Base-by-base conservation (phyloP, 495 filamentous ascomycete genomes). In the Lepraria neglecta region DNA sequence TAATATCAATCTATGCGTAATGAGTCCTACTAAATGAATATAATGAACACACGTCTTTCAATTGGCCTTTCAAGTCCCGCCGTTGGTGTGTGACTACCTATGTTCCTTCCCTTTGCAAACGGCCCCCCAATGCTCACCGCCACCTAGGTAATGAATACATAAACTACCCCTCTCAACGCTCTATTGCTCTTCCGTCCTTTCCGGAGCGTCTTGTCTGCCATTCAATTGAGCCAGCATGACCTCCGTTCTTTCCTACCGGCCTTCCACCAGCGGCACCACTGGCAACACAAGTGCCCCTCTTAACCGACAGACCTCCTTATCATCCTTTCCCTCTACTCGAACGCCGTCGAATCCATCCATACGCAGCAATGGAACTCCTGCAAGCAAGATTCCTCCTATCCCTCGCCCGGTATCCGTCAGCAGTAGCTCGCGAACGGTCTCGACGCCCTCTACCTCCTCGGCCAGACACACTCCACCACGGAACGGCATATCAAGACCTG, bases 291-390 rank as follows among this genome's bases (percentile, higher is more conserved):
- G 55, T 51, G 69, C 59, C 7, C 19, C 43, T 46, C 51, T 47
- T 5, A 55, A 61, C 30, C 71, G 75, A n/a, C 74, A 77, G 69
- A 71, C 76, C 15, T 86, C 84, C 31, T 73, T 86, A 40, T 82
- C 83, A 12, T 85, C 83, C 40, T 82, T 86, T 67, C 80, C 82
- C 15, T 73, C 82, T 33, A 77, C 79, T 35, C 73, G 82, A 48
- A 64, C 61, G 74, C 73, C 56, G 76, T 82, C 56, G 67, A 84
- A 71, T 73, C 78, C 63, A 76, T 79, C 75, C 27, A 77, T 74
- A 56, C 71, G 70, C 28, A 54, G 51, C 30, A 78, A 72, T 78
- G 80, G 71, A 74, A 79, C 74, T 71, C 81, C 72, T 78, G 82
- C 76, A 74, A 76, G 71, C 68, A 84, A 65, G 75, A 83, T 67